Percentiles rank a stretch among this genome's conserved stretches.
Evolutionary conservation across 768 basidiomycete genomes (phyloP).

Genomic region (Tylopilus sp.): DNA sequence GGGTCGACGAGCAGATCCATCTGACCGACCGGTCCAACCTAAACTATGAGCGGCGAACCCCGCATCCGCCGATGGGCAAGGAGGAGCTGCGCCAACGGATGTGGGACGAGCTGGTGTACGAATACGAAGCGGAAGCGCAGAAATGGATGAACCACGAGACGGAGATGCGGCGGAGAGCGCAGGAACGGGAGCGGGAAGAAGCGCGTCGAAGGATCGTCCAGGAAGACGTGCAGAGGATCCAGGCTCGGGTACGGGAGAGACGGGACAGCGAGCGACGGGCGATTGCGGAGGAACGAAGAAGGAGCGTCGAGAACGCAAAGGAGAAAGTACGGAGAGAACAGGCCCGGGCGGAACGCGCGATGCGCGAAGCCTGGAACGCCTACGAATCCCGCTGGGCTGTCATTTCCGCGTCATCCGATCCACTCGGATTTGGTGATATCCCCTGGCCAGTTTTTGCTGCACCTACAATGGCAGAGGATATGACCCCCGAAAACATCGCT

Average conservation of each 20-base stretch:
- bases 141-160: slow-evolving; percentile 52
- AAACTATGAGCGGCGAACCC: slow-evolving; percentile 22
- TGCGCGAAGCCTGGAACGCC: slow-evolving; percentile 53
- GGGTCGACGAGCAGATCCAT: slow-evolving; percentile 58
- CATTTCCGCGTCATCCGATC: slow-evolving; percentile 42
- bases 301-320: slow-evolving; percentile 30
- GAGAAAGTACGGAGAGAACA: slow-evolving; percentile 46
- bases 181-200: slow-evolving; percentile 43
- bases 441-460: slow-evolving; percentile 64
- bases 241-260: slow-evolving; percentile 48
- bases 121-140: slow-evolving; percentile 49
- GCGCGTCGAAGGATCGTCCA: slow-evolving; percentile 45
- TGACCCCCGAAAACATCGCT: slow-evolving; percentile 52
- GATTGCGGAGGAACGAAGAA: slow-evolving; percentile 46
- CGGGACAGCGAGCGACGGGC: slow-evolving; percentile 47
- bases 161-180: slow-evolving; percentile 41
- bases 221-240: slow-evolving; percentile 54
- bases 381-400: slow-evolving; percentile 69
- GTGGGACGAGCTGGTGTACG: slow-evolving; percentile 53
- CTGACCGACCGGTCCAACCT: slow-evolving; percentile 31
- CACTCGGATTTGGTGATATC: slow-evolving; percentile 55
- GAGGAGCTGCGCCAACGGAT: slow-evolving; percentile 37
- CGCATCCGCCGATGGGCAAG: slow-evolving; percentile 20
- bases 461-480: slow-evolving; percentile 45
- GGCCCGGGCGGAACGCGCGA: slow-evolving; percentile 40